These are phyloP conservation scores for Spergularia bocconei DNA, from an alignment of 148 eudicot species.

Conservation along the genomic window DNA sequence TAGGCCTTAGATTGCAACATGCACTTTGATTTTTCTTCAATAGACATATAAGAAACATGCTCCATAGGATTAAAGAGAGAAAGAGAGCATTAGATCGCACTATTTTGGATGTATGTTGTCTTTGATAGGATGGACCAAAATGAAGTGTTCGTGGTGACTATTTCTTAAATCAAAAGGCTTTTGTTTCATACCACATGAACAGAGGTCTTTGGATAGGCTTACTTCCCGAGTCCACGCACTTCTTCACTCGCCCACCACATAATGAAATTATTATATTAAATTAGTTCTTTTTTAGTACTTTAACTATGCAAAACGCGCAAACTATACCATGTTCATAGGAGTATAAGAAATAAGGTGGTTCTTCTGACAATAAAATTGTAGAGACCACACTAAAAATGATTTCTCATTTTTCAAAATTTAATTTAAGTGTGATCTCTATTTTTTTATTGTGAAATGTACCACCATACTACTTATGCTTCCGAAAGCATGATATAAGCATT, in stretches of 20 bases:
- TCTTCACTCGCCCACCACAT: not conserved
- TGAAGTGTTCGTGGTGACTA: not conserved
- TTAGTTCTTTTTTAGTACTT: not conserved
- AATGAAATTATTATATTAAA: not conserved
- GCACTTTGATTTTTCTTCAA: too few species aligned
- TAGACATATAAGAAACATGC: too few species aligned
- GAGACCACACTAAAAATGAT: too few species aligned
- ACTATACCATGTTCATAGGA: too few species aligned
- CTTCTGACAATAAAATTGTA: too few species aligned
- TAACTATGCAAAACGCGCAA: not conserved
- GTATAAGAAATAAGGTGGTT: too few species aligned
- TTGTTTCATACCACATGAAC: slow-evolving; percentile 15
- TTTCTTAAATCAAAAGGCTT: slow-evolving; percentile 5
- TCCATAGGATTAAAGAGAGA: not conserved
- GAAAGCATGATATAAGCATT: too few species aligned
- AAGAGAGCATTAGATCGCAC: not conserved
- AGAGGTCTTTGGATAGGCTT: not conserved
- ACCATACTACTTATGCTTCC: too few species aligned
- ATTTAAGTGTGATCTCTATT: too few species aligned
- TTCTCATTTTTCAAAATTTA: too few species aligned
- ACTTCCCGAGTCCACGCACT: slow-evolving; percentile 11
- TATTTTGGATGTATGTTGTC: not conserved
- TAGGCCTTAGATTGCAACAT: too few species aligned
- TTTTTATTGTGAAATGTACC: too few species aligned
- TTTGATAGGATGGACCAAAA: slow-evolving; percentile 6